Percentiles rank a stretch among this genome's conserved stretches.
These are phyloP conservation scores for Hypoxylon fragiforme DNA, from an alignment of 495 filamentous ascomycete genomes.

Conservation along the genomic window DNA sequence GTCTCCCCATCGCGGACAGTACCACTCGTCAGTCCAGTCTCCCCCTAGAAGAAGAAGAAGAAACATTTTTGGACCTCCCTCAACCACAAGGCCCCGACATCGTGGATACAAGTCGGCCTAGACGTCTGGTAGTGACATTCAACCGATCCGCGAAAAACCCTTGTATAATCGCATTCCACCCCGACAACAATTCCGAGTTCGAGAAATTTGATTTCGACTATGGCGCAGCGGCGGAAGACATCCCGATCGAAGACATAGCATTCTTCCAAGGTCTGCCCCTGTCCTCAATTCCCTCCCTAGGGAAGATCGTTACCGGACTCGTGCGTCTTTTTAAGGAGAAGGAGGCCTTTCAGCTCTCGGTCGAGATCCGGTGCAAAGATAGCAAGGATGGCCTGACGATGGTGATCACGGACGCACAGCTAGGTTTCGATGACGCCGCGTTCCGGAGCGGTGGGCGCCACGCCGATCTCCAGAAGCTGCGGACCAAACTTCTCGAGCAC, in stretches of 20 bases:
- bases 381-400: constrained; percentile 51
- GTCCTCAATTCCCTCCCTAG: constrained; percentile 46
- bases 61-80: too few species aligned
- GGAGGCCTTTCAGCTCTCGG: constrained; percentile 70
- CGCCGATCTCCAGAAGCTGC: constrained; percentile 61
- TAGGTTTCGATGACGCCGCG: constrained; percentile 81
- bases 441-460: constrained; percentile 68
- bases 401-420: constrained; percentile 48
- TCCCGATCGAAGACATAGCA: constrained; percentile 44
- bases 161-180: constrained; percentile 66
- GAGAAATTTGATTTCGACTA: constrained; percentile 68
- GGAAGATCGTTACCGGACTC: constrained; percentile 56
- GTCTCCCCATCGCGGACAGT: constrained; percentile 51
- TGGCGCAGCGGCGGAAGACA: constrained; percentile 38
- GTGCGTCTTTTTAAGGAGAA: constrained; percentile 65
- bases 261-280: constrained; percentile 56
- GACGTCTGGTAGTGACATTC: constrained; percentile 63
- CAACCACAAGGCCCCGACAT: too few species aligned
- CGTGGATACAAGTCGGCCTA: constrained; percentile 37
- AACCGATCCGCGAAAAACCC: constrained; percentile 67
- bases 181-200: constrained; percentile 41
- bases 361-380: constrained; percentile 51
- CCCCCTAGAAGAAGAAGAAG: too few species aligned
- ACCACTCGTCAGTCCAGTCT: too few species aligned
- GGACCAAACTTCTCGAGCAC: constrained; percentile 56